Evolutionary conservation across 148 eudicot species (phyloP).

Genomic region (Chenopodium berlandieri): DNA sequence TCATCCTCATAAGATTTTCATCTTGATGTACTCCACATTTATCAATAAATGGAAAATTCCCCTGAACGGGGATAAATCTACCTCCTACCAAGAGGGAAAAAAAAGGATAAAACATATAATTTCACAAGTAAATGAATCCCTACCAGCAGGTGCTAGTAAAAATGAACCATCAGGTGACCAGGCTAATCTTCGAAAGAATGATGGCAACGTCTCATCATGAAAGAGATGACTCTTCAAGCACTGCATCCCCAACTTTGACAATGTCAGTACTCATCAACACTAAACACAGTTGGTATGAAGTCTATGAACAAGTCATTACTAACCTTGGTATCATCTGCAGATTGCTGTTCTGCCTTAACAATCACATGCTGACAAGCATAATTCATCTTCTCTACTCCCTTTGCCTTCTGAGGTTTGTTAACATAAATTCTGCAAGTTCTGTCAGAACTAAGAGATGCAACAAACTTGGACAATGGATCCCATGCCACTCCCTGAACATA

Average conservation of each 20-base stretch:
- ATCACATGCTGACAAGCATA: slow-evolving; percentile 82
- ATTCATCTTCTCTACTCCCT: slow-evolving; percentile 70
- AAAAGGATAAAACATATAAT: neutral
- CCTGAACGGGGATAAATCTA: neutral
- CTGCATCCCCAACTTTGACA: slow-evolving; percentile 44
- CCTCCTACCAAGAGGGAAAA: neutral
- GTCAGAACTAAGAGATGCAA: slow-evolving; percentile 91
- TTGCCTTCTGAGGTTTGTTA: slow-evolving; percentile 69
- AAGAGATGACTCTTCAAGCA: slow-evolving; percentile 70
- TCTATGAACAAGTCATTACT: slow-evolving; percentile 10
- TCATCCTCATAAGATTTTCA: neutral
- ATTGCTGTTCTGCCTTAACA: slow-evolving; percentile 63
- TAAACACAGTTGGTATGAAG: neutral
- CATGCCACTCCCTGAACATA: slow-evolving; percentile 99
- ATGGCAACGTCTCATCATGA: slow-evolving; percentile 93
- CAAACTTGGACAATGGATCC: slow-evolving; percentile 84
- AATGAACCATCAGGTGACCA: slow-evolving; percentile 99
- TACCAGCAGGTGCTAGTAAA: slow-evolving; percentile 95
- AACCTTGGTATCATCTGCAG: slow-evolving; percentile 73
- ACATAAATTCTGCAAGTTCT: slow-evolving; percentile 81
- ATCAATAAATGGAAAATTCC: neutral
- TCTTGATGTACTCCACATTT: neutral
- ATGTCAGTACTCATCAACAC: slow-evolving; percentile 2
- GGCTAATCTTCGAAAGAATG: slow-evolving; percentile 91
- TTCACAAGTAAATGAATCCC: slow-evolving; percentile 17